Percentiles rank a stretch among this genome's conserved stretches.
Evolutionary conservation across 495 filamentous ascomycete genomes (phyloP).

Genomic region (Aspergillus saccharolyticus): DNA sequence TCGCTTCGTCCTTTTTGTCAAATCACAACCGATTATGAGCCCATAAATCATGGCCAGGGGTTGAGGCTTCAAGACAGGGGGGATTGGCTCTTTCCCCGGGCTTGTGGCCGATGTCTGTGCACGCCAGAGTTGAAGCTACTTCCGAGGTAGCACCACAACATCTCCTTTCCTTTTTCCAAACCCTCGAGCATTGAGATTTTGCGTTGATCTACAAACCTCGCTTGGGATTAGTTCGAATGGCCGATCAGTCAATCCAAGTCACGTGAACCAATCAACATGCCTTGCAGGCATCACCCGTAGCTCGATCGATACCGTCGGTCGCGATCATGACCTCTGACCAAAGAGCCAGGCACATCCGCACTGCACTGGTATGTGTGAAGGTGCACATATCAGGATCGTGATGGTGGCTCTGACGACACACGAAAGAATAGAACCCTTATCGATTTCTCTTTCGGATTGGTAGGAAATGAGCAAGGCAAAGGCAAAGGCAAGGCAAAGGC

Average conservation of each 20-base stretch:
- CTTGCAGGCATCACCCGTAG: not conserved
- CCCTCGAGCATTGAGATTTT: not conserved
- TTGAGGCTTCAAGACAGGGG: not conserved
- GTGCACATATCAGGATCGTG: not conserved
- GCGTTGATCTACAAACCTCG: not conserved
- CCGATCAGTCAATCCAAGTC: not conserved
- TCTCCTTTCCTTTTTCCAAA: not conserved
- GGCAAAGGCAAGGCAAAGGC: not conserved
- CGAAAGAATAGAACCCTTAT: not conserved
- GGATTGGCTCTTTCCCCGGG: not conserved
- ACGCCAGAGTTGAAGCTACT: not conserved
- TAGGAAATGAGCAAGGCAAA: not conserved
- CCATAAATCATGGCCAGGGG: not conserved
- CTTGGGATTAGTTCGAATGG: not conserved
- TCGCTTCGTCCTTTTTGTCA: not conserved
- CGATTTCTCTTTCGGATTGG: not conserved
- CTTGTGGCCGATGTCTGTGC: not conserved
- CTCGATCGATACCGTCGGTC: not conserved
- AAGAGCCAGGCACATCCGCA: not conserved
- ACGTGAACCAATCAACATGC: not conserved
- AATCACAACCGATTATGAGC: not conserved
- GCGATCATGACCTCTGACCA: not conserved
- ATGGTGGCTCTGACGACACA: not conserved
- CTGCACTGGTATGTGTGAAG: not conserved
- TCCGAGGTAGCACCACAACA: not conserved